These are phyloP conservation scores for Fagus crenata DNA, from an alignment of 306 rosid genomes.

Conservation along the genomic window DNA sequence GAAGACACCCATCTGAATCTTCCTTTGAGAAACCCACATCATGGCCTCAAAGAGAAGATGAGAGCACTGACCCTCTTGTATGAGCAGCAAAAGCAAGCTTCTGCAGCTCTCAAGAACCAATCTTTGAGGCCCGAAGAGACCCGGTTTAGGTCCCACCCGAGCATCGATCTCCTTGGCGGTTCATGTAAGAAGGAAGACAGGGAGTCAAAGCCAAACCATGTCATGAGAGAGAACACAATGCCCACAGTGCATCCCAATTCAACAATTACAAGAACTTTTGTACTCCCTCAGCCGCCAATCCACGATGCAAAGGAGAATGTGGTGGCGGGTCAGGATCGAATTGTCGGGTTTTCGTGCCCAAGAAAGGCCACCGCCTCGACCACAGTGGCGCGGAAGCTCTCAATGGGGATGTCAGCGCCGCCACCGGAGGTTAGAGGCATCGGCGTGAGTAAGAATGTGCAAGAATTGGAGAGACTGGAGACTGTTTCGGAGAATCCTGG, in stretches of 20 bases:
- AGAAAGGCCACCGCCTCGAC: slow-evolving; percentile 34
- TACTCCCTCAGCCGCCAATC: slow-evolving; percentile 52
- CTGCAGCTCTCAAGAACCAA: slow-evolving; percentile 53
- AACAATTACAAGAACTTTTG: slow-evolving; percentile 61
- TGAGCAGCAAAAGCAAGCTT: slow-evolving; percentile 87
- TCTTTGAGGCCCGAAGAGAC: slow-evolving; percentile 35
- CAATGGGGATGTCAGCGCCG: slow-evolving; percentile 38
- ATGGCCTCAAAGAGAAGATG: slow-evolving; percentile 87
- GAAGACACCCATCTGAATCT: slow-evolving; percentile 26
- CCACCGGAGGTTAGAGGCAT: slow-evolving; percentile 27
- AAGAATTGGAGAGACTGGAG: slow-evolving; percentile 39
- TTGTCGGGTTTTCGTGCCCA: slow-evolving; percentile 65
- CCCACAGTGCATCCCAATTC: slow-evolving; percentile 37
- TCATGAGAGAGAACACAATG: slow-evolving; percentile 70
- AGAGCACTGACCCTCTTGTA: slow-evolving; percentile 72
- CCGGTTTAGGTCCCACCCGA: slow-evolving; percentile 37
- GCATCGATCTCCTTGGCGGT: slow-evolving; percentile 32
- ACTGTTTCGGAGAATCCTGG: slow-evolving; percentile 35
- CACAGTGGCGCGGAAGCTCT: slow-evolving; percentile 69
- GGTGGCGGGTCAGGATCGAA: slow-evolving; percentile 45
- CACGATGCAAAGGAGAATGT: slow-evolving; percentile 63
- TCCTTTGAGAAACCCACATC: slow-evolving; percentile 70
- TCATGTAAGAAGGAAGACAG: slow-evolving; percentile 38
- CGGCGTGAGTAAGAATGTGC: slow-evolving; percentile 23
- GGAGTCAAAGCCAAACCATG: slow-evolving; percentile 26